A percentile compares a stretch with the other conserved stretches of the same genome.
Conservation (phyloP, 1,284 basidiomycete genomes). For the Pseudozyma tsukubaensis region DNA sequence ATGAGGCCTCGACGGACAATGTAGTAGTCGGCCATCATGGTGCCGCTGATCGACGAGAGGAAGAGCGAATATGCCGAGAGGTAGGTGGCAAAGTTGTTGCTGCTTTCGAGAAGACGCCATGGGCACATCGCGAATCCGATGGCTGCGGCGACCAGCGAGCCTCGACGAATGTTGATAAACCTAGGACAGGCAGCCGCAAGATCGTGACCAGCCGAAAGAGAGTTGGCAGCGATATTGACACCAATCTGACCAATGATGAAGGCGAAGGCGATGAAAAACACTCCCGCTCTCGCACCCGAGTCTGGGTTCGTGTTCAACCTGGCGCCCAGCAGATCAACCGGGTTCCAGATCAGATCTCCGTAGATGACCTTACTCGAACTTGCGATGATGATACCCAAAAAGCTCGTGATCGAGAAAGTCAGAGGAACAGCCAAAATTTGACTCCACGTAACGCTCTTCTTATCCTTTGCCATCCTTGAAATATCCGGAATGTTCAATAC, state of each 20-base stretch:
- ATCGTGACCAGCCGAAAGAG: constrained; percentile 85
- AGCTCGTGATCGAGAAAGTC: constrained; percentile 80
- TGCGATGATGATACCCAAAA: constrained; percentile 85
- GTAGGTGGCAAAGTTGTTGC: constrained; percentile 83
- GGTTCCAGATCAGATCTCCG: constrained; percentile 82
- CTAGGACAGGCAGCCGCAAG: constrained; percentile 80
- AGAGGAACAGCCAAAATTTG: constrained; percentile 75
- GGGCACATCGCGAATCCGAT: constrained; percentile 80
- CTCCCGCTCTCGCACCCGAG: constrained; percentile 70
- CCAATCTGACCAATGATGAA: constrained; percentile 79
- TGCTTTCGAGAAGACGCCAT: constrained; percentile 82
- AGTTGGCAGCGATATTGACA: constrained; percentile 80
- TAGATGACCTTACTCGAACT: constrained; percentile 79
- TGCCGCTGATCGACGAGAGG: constrained; percentile 68
- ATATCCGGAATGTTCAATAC: constrained; percentile 60
- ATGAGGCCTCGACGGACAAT: constrained; percentile 80
- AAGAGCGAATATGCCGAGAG: constrained; percentile 76
- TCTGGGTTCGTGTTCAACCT: constrained; percentile 78
- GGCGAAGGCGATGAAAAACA: constrained; percentile 76
- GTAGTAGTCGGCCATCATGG: constrained; percentile 76
- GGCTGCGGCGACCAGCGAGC: constrained; percentile 81
- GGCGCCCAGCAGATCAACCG: constrained; percentile 77
- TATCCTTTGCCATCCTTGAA: constrained; percentile 52
- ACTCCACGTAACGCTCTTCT: constrained; percentile 39
- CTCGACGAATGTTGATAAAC: constrained; percentile 86